Percentiles rank a stretch among this genome's conserved stretches.
Evolutionary conservation across 2,329 filamentous ascomycete genomes (phyloP).

Genomic region (Penicillium concentricum): DNA sequence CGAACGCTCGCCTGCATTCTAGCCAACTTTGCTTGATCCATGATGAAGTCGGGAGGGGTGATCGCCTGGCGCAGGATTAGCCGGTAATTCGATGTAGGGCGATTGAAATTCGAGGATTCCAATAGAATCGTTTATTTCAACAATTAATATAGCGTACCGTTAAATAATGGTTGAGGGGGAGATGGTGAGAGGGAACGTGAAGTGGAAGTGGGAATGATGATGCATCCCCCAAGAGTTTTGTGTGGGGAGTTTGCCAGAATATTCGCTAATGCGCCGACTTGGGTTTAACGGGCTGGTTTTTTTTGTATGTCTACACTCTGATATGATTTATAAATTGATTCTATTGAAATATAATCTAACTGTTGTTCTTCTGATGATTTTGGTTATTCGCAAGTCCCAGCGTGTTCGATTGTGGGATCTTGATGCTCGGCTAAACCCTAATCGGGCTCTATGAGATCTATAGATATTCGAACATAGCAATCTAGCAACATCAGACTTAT

Average conservation of each 20-base stretch:
- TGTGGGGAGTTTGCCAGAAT: constrained; percentile 26
- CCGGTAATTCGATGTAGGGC: constrained; percentile 7
- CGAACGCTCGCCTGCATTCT: constrained; percentile 65
- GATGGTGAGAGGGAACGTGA: constrained; percentile 14
- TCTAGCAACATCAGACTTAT: not conserved
- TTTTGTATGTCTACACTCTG: not conserved
- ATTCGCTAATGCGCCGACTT: constrained; percentile 23
- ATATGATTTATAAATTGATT: not conserved
- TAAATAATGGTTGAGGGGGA: constrained; percentile 5
- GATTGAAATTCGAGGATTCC: not conserved
- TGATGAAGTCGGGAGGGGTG: constrained; percentile 43
- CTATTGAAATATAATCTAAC: not conserved
- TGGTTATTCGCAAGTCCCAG: not conserved
- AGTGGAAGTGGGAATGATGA: constrained; percentile 19
- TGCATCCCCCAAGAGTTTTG: constrained; percentile 24
- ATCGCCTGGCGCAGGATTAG: constrained; percentile 19
- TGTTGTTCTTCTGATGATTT: not conserved
- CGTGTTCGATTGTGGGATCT: constrained; percentile 25
- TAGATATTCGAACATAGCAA: not conserved
- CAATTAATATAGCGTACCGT: constrained; percentile 11
- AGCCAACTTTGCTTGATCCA: constrained; percentile 67
- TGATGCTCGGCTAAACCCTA: constrained; percentile 44
- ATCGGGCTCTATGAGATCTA: constrained; percentile 5
- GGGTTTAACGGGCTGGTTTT: not conserved
- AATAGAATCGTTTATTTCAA: not conserved